Evolutionary conservation across 2,329 filamentous ascomycete species (phyloP), one percentile per base, ranked within the genome.

Genomic region (Pseudogymnoascus sp.): DNA sequence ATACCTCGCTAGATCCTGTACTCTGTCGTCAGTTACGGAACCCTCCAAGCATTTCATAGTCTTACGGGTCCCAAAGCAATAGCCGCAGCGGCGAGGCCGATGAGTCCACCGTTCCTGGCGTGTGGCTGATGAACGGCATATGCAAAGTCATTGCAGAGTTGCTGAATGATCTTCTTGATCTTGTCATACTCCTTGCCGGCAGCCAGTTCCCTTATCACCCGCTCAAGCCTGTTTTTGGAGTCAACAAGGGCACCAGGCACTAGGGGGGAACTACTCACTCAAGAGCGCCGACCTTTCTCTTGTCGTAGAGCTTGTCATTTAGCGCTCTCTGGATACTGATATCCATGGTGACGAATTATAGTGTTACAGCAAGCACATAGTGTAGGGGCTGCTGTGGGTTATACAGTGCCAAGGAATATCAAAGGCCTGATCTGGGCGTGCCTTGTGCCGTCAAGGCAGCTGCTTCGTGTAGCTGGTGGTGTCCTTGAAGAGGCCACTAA

Each of bases 281-380:
- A 62, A 99, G 84, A 69, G 95, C 94, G 66, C 94, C 94, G 71
- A 92, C 87, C 77, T 99, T 99, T 73, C 95, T 86, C 80, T 95
- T 96, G 74, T 99, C 94, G 75, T 99, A 99, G 72, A 97, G 87
- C 84, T 97, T 99, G 78, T 99, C 94, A 74, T 95, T 96, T 73
- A 99, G 81, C 67, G 92, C 84, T 69, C 93, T 90, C 76, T 95
- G 91, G 73, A 97, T 90, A 73, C 86, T 87, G 71, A 84, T 81
- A 79, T 97, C 93, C 92, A 97, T 97, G 70, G 65, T 68, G 65
- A 61, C 35, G 28, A 60, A 20, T 54, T 54, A 54, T 33, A 25
- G n/a, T 18, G 47, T 33, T 54, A 54, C 47, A 54, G 47, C 47
- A 54, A 54, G 47, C 47, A 54, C 47, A 54, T 54, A 54, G 47